Percentiles rank a stretch among this genome's conserved stretches.
Conservation (phyloP, 495 filamentous ascomycete genomes). For the Daldinia childiae region DNA sequence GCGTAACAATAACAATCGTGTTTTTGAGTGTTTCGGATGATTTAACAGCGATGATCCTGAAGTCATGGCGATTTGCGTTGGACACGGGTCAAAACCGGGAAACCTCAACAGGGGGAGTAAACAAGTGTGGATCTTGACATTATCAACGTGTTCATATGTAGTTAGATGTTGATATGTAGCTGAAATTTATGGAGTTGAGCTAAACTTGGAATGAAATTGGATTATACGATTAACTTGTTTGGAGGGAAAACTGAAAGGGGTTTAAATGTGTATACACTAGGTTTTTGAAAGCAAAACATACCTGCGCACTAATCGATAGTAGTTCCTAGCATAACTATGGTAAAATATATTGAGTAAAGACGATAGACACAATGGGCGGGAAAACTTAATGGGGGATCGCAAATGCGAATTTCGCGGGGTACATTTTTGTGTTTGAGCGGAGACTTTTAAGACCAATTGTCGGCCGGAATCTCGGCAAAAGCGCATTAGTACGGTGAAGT, state of each 20-base stretch:
- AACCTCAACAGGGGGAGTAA: conserved; percentile 8
- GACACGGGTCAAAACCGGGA: conserved; percentile 32
- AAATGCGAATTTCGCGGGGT: conserved; percentile 12
- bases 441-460: conserved; percentile 12
- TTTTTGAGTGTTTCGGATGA: background rate
- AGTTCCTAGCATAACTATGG: background rate
- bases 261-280: too few relatives aligned
- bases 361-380: too few relatives aligned
- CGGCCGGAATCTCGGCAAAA: conserved; percentile 19
- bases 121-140: conserved; percentile 12
- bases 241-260: too few relatives aligned
- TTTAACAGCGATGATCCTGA: conserved; percentile 5
- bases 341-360: background rate
- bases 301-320: too few relatives aligned
- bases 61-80: background rate
- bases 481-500: conserved; percentile 13
- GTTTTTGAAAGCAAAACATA: too few relatives aligned
- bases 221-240: too few relatives aligned
- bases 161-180: background rate
- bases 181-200: background rate
- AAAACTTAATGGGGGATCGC: background rate
- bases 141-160: conserved; percentile 1
- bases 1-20: background rate
- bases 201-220: too few relatives aligned
- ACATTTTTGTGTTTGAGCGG: background rate